Evolutionary conservation across 192 early-diverging fungal species (phyloP), one percentile per base, ranked within the genome.

Genomic region (Umbelopsis ramanniana): DNA sequence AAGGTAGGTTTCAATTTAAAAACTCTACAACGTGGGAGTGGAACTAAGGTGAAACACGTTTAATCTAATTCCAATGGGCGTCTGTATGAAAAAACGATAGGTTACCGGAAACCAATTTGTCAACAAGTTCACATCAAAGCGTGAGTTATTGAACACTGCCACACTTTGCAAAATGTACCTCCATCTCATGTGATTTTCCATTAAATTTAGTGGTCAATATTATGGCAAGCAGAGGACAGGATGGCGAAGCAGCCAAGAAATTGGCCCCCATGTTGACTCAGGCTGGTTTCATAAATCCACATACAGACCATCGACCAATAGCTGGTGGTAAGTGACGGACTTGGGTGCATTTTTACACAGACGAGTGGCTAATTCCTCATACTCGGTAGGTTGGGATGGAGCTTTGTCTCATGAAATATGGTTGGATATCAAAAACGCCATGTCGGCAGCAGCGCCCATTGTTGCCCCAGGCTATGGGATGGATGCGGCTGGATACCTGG

Each of bases 381-480:
- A 35, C 9, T 12, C 33, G 23, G 57, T 63, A 63, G 57, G 57
- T 19, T 63, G 57, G 57, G 57, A 63, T 35, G 57, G 57, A 17
- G 29, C 57, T 6, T 19, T 63, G 17, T 63, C 57, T 6, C 24
- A 63, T 35, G 57, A 63, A 37, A 63, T 63, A 9, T 63, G 57
- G 57, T 63, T 63, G 33, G 57, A 63, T 63, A 63, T 63, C 15
- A 63, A 63, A 37, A 63, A 63, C 33, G 57, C 57, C 23, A 63
- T 63, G 57, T 19, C 33, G 14, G 57, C 57, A 19, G 57, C 57
- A 17, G 33, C 29, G 10, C 57, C 57, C 12, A 29, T 63, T 12
- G 17, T 63, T 37, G 11, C 57, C 33, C 57, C 57, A 35, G 57
- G 29, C 0, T 63, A 37, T 63, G 57, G 57, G 11, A 37, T 63